A percentile compares a stretch with the other conserved stretches of the same genome.
phyloP scores from a whole-genome alignment of 805 yeast genomes.

The Candida tibetensis region DNA sequence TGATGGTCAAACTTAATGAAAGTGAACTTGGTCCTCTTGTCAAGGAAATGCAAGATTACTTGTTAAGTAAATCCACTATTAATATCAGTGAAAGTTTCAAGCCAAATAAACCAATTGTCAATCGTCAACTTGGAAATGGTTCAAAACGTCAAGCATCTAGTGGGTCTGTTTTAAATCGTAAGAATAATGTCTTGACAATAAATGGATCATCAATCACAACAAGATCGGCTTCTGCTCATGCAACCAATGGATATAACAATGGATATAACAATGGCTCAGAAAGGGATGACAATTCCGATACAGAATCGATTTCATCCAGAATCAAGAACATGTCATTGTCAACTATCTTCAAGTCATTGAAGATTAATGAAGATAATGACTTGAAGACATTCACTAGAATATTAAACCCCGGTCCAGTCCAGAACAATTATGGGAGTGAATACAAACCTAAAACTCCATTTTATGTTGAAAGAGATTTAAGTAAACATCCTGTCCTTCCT shows the following conservation, averaged over 20 bases:
- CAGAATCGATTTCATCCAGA: slow-evolving; percentile 33
- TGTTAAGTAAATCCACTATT: slow-evolving; percentile 49
- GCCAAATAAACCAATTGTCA: slow-evolving; percentile 38
- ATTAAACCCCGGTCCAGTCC: slow-evolving; percentile 34
- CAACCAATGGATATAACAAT: slow-evolving; percentile 10
- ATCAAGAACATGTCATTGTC: slow-evolving; percentile 32
- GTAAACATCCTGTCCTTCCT: slow-evolving; percentile 47
- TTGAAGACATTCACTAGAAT: slow-evolving; percentile 36
- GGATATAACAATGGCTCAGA: slow-evolving; percentile 5
- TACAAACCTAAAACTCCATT: slow-evolving; percentile 59
- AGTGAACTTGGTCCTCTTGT: slow-evolving; percentile 66
- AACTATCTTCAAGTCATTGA: slow-evolving; percentile 35
- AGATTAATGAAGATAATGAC: slow-evolving; percentile 42
- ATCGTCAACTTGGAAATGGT: slow-evolving; percentile 23
- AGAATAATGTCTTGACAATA: slow-evolving; percentile 25
- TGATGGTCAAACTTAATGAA: slow-evolving; percentile 60
- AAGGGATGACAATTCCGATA: slow-evolving; percentile 18
- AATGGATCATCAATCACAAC: slow-evolving; percentile 27
- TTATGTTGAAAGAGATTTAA: slow-evolving; percentile 37
- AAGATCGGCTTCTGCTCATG: slow-evolving; percentile 28
- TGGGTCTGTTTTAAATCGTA: slow-evolving; percentile 19
- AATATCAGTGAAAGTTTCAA: slow-evolving; percentile 39
- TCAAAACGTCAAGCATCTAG: slow-evolving; percentile 24
- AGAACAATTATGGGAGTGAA: slow-evolving; percentile 39
- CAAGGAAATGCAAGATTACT: slow-evolving; percentile 60